Evolutionary conservation across 768 basidiomycete genomes (phyloP).

Genomic region (Tephrocybe sp.): DNA sequence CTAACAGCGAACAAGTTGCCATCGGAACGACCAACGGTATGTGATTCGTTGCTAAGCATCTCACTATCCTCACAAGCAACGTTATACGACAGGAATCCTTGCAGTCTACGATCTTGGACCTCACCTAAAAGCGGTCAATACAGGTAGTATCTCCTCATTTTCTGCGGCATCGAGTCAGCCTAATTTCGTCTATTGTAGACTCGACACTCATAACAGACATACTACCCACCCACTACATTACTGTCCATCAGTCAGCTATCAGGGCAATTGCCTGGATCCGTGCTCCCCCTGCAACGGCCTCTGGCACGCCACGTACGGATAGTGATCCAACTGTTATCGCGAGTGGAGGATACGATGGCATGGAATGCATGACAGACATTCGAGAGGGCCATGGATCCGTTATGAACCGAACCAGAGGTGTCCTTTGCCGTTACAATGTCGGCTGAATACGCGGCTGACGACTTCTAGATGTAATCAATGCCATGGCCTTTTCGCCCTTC

Average conservation of each 20-base stretch:
- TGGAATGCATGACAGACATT: conserved; percentile 73
- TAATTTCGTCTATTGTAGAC: conserved; percentile 13
- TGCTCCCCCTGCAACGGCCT: conserved; percentile 51
- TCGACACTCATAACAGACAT: conserved; percentile 33
- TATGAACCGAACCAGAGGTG: conserved; percentile 79
- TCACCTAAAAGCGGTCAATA: conserved; percentile 31
- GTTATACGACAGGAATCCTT: conserved; percentile 60
- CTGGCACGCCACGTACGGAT: conserved; percentile 42
- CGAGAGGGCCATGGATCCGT: conserved; percentile 64
- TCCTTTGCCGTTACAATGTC: background rate
- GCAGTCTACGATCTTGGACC: conserved; percentile 55
- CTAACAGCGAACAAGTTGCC: conserved; percentile 77
- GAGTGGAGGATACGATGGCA: conserved; percentile 80
- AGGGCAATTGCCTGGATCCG: conserved; percentile 75
- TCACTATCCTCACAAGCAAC: conserved; percentile 45
- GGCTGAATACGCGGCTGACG: background rate
- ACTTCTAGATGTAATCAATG: conserved; percentile 63
- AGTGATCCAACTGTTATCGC: conserved; percentile 71
- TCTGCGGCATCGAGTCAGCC: background rate
- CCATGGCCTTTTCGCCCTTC: conserved; percentile 65
- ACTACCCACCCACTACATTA: conserved; percentile 70
- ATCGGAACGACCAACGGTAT: conserved; percentile 84
- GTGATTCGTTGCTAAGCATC: background rate
- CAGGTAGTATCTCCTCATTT: conserved; percentile 25
- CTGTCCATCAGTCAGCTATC: conserved; percentile 77